These are phyloP conservation scores for Withania somnifera DNA, from an alignment of 305 asterid species.

Conservation along the genomic window DNA sequence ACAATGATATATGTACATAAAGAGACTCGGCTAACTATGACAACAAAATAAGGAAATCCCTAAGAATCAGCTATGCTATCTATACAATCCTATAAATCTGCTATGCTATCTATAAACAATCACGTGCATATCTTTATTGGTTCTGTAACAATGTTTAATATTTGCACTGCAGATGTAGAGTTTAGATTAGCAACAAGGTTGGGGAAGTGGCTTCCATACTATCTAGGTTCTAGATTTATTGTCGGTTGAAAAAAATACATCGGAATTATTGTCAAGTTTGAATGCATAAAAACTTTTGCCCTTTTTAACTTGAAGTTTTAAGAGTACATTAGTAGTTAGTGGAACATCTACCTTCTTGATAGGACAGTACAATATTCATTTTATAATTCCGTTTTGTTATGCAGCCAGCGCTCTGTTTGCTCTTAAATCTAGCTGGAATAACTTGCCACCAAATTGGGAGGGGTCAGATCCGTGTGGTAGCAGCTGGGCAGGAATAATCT, in stretches of 20 bases:
- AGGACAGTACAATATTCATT: neutral
- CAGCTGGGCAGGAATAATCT: slow-evolving; percentile 61
- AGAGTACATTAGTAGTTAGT: neutral
- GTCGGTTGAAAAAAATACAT: neutral
- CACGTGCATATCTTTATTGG: too few species aligned
- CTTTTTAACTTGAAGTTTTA: neutral
- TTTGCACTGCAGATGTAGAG: neutral
- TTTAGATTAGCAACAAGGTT: neutral
- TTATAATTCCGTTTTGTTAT: slow-evolving; percentile 1
- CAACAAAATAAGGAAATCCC: too few species aligned
- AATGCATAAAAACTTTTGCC: neutral
- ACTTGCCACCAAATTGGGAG: slow-evolving; percentile 73
- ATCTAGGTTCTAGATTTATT: neutral
- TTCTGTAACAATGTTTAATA: too few species aligned
- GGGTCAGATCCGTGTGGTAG: slow-evolving; percentile 76
- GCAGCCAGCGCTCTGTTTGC: slow-evolving; percentile 62
- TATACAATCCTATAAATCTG: too few species aligned
- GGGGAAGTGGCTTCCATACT: neutral
- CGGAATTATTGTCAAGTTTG: neutral
- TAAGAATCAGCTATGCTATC: too few species aligned
- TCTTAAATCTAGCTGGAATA: slow-evolving; percentile 56
- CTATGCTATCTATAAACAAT: too few species aligned
- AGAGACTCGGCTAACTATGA: too few species aligned
- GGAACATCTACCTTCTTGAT: neutral
- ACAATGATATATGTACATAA: too few species aligned